Percentiles rank a stretch among this genome's conserved stretches.
phyloP scores from a whole-genome alignment of 805 yeast species.

The Zygotorulaspora danielsina region DNA sequence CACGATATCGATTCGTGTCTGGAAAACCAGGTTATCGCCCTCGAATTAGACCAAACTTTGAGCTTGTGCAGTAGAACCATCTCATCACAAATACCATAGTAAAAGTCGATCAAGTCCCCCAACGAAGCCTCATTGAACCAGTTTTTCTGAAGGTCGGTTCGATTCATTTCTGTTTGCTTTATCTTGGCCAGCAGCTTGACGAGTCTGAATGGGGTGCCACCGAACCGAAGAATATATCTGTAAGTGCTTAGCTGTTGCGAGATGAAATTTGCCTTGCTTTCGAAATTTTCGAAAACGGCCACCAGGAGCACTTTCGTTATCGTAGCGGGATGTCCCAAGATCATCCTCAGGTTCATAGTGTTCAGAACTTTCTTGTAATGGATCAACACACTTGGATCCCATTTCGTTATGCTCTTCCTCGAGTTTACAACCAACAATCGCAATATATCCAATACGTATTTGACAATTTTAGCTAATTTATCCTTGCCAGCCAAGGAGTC shows the following conservation, averaged over 20 bases:
- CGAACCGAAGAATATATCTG: constrained; percentile 67
- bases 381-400: constrained; percentile 28
- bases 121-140: constrained; percentile 45
- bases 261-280: constrained; percentile 38
- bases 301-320: constrained; percentile 16
- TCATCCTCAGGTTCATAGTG: constrained; percentile 12
- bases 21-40: constrained; percentile 37
- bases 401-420: constrained; percentile 30
- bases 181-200: constrained; percentile 38
- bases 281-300: constrained; percentile 18
- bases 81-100: constrained; percentile 66
- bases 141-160: constrained; percentile 23
- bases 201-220: constrained; percentile 60
- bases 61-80: constrained; percentile 51
- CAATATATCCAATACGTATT: constrained; percentile 53
- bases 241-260: constrained; percentile 49
- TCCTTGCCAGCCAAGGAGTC: constrained; percentile 65
- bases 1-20: constrained; percentile 65
- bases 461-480: constrained; percentile 60
- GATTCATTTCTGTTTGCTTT: constrained; percentile 16
- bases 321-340: constrained; percentile 18
- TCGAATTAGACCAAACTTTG: constrained; percentile 26
- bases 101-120: constrained; percentile 51
- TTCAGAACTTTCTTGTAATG: constrained; percentile 26
- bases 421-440: constrained; percentile 44